phyloP scores from a whole-genome alignment of 2,329 filamentous ascomycete genomes.

The Paracamarosporium sp. region DNA sequence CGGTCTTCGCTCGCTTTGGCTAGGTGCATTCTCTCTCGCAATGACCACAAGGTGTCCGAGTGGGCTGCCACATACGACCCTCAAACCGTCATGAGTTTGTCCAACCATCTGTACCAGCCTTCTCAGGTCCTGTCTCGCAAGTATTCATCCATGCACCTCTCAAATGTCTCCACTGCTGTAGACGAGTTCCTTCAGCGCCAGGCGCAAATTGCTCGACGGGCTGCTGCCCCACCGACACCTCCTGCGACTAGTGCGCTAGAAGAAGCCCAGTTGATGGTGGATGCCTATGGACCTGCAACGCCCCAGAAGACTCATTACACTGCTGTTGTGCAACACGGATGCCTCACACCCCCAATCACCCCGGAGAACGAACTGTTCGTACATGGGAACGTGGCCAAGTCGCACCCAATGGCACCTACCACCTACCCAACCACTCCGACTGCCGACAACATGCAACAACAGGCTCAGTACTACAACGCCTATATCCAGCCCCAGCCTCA shows the following conservation, averaged over 20 bases:
- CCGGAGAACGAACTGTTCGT: conserved; percentile 66
- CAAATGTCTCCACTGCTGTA: conserved; percentile 68
- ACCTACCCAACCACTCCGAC: conserved; percentile 48
- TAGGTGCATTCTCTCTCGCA: conserved; percentile 81
- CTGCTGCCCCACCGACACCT: conserved; percentile 61
- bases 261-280: conserved; percentile 54
- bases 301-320: conserved; percentile 77
- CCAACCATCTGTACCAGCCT: conserved; percentile 70
- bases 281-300: conserved; percentile 71
- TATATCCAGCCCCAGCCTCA: conserved; percentile 46
- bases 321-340: conserved; percentile 71
- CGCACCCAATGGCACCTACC: conserved; percentile 27
- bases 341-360: conserved; percentile 85
- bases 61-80: conserved; percentile 77
- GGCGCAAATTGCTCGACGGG: conserved; percentile 58
- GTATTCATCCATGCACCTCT: conserved; percentile 71
- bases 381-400: conserved; percentile 41
- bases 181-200: conserved; percentile 70
- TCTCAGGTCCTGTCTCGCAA: conserved; percentile 73
- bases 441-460: conserved; percentile 38
- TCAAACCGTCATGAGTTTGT: conserved; percentile 68
- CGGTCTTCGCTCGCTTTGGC: conserved; percentile 85
- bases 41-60: conserved; percentile 76
- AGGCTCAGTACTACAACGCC: conserved; percentile 42
- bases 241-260: conserved; percentile 62